These are phyloP conservation scores for Isoetes taiwanensis DNA, from an alignment of 75 land plant genomes.

Conservation along the genomic window DNA sequence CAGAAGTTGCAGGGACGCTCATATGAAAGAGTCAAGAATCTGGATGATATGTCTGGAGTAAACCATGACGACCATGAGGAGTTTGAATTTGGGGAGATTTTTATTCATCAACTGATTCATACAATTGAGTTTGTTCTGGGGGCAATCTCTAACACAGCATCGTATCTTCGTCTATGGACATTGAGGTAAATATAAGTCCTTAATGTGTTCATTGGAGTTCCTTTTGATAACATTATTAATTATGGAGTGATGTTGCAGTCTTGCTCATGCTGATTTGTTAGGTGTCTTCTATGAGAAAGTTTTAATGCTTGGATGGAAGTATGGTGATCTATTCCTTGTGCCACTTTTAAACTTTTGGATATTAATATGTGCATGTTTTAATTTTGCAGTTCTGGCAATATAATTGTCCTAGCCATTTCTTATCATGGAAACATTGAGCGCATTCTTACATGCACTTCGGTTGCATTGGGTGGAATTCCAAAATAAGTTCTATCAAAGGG, in stretches of 20 bases:
- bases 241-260: too few relatives aligned
- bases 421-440: not conserved
- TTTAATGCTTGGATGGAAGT: constrained; percentile 85
- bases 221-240: too few relatives aligned
- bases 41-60: constrained; percentile 32
- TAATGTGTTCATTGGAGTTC: too few relatives aligned
- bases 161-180: constrained; percentile 7
- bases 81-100: constrained; percentile 2
- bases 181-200: not conserved
- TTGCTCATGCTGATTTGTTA: constrained; percentile 92
- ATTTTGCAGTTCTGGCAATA: constrained; percentile 47
- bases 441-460: constrained; percentile 1
- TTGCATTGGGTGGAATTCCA: constrained; percentile 7
- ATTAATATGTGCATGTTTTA: too few relatives aligned
- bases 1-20: constrained; percentile 77
- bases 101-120: not conserved
- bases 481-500: not conserved
- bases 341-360: not conserved
- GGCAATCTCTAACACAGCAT: constrained; percentile 3
- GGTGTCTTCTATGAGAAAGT: constrained; percentile 92
- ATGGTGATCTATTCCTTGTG: constrained; percentile 12
- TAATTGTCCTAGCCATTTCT: constrained; percentile 34
- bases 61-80: not conserved
- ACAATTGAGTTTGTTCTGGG: constrained; percentile 5
- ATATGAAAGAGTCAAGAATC: constrained; percentile 39